Evolutionary conservation across 257 asterid genomes (phyloP).

Genomic region (Solanum corneliomulleri): DNA sequence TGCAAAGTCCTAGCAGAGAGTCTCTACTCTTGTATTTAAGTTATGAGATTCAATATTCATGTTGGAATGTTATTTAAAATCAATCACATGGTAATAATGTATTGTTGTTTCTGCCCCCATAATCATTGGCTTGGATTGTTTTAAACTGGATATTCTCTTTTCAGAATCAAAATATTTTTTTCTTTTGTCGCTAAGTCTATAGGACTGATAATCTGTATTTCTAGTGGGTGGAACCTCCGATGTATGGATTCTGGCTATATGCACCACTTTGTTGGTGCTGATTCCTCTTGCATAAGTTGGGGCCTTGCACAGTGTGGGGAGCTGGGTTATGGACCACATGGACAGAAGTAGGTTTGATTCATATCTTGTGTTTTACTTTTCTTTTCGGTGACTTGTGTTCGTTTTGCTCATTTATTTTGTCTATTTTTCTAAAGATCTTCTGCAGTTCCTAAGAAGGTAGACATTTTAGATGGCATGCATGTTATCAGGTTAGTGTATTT

Average conservation of each 20-base stretch:
- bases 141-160: background rate
- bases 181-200: background rate
- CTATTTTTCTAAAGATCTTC: conserved; percentile 55
- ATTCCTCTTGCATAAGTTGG: conserved; percentile 98
- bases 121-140: background rate
- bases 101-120: background rate
- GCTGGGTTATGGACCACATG: conserved; percentile 90
- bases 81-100: background rate
- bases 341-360: conserved; percentile 54
- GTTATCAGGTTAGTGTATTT: conserved; percentile 51
- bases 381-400: background rate
- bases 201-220: background rate
- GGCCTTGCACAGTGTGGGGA: conserved; percentile 94
- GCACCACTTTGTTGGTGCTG: conserved; percentile 99
- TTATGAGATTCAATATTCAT: background rate
- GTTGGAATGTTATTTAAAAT: background rate
- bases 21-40: background rate
- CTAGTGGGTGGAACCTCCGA: conserved; percentile 86
- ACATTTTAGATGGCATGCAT: conserved; percentile 85
- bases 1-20: background rate
- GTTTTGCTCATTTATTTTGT: background rate
- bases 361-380: background rate
- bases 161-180: background rate
- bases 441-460: conserved; percentile 86
- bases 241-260: conserved; percentile 89